phyloP scores from a whole-genome alignment of 2,329 filamentous ascomycete species.

The Fusarium sp. region DNA sequence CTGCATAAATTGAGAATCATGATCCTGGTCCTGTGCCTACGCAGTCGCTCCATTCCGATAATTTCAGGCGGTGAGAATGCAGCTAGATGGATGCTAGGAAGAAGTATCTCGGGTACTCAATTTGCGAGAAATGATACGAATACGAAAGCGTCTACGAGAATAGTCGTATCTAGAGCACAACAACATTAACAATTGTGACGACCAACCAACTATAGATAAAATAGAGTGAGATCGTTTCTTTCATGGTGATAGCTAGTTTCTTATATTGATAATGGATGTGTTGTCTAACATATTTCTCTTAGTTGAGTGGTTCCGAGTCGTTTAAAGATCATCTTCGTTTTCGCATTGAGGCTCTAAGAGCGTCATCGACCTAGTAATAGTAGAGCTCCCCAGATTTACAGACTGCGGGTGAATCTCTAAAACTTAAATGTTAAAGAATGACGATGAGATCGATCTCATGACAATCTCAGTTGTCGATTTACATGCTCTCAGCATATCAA shows the following conservation, averaged over 20 bases:
- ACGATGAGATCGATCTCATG: neutral
- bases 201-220: neutral
- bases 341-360: constrained; percentile 2
- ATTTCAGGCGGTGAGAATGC: constrained; percentile 42
- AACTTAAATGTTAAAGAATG: neutral
- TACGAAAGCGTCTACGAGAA: constrained; percentile 51
- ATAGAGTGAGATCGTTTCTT: neutral
- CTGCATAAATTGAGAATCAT: neutral
- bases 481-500: neutral
- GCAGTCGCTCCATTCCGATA: constrained; percentile 14
- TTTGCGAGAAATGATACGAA: constrained; percentile 49
- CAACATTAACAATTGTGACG: constrained; percentile 2
- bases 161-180: neutral
- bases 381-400: constrained; percentile 5
- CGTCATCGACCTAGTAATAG: neutral
- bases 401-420: neutral
- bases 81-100: constrained; percentile 26
- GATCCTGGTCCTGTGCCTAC: constrained; percentile 15
- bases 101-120: constrained; percentile 36
- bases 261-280: neutral
- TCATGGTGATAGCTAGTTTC: neutral
- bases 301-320: neutral
- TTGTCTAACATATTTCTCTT: neutral
- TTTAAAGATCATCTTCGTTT: constrained; percentile 3
- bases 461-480: neutral